Evolutionary conservation across 768 basidiomycete genomes (phyloP).

Genomic region (Roridomyces roridus): DNA sequence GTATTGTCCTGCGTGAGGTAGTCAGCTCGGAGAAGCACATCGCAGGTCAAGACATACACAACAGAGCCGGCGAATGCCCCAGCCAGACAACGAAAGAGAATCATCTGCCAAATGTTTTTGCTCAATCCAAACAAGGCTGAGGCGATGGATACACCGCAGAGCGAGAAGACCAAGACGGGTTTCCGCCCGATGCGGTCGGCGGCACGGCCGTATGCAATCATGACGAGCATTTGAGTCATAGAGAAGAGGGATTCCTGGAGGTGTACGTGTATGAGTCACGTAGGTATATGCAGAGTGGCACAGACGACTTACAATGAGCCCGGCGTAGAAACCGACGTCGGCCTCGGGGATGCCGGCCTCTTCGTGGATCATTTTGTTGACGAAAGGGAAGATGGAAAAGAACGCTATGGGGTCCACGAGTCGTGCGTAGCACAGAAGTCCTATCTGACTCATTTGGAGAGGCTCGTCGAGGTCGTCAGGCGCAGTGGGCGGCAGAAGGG

Average conservation of each 20-base stretch:
- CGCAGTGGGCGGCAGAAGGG: not conserved
- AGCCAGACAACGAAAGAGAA: conserved; percentile 17
- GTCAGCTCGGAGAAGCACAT: not conserved
- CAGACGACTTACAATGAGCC: conserved; percentile 4
- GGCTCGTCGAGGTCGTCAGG: not conserved
- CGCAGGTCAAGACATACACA: not conserved
- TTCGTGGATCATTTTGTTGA: conserved; percentile 8
- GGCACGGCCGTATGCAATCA: conserved; percentile 10
- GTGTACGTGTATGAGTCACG: not conserved
- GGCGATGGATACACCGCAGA: too few species aligned
- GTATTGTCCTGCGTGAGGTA: not conserved
- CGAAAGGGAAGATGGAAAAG: conserved; percentile 12
- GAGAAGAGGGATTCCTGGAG: conserved; percentile 8
- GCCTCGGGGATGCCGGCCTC: conserved; percentile 2
- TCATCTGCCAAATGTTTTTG: conserved; percentile 14
- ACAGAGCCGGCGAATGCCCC: conserved; percentile 15
- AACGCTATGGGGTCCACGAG: conserved; percentile 14
- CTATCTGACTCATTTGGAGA: conserved; percentile 5
- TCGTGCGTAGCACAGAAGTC: too few species aligned
- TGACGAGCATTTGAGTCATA: conserved; percentile 8
- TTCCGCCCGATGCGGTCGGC: too few species aligned
- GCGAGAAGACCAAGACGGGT: too few species aligned
- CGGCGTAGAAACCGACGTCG: conserved; percentile 11
- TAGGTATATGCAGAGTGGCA: not conserved
- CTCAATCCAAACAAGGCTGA: conserved; percentile 15